Evolutionary conservation across 2,329 filamentous ascomycete genomes (phyloP).

Genomic region (Aureobasidium sp.): DNA sequence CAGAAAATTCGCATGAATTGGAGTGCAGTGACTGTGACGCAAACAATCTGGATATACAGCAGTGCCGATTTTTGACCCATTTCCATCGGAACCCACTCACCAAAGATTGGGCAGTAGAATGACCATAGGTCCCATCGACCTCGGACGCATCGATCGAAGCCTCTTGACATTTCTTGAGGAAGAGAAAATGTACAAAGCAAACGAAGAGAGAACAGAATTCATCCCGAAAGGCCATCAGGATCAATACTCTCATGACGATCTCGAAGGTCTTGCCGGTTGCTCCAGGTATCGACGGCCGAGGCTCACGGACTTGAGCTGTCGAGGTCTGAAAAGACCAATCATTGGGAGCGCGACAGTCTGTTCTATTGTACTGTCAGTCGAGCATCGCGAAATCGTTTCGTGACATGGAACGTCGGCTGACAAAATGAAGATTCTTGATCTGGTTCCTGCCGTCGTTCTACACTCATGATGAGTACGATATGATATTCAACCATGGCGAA

Average conservation of each 20-base stretch:
- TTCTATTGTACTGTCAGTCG: neutral
- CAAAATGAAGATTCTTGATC: neutral
- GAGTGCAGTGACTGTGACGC: too few relatives aligned
- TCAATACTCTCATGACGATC: neutral
- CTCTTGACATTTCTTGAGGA: neutral
- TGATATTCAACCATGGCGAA: slow-evolving; percentile 20
- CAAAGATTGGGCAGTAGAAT: neutral
- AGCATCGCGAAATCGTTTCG: neutral
- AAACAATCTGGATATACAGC: too few relatives aligned
- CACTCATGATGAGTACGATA: neutral
- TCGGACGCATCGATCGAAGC: neutral
- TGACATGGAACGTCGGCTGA: neutral
- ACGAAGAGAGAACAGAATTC: neutral
- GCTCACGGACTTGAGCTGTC: neutral
- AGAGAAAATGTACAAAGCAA: neutral
- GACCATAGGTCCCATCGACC: neutral
- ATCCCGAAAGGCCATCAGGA: neutral
- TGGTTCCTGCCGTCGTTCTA: neutral
- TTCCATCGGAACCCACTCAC: too few relatives aligned
- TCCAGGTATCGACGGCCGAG: neutral
- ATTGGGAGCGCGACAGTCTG: neutral
- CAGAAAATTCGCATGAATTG: too few relatives aligned
- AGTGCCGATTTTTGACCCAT: too few relatives aligned
- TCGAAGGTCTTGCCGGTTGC: neutral
- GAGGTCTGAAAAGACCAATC: neutral